Evolutionary conservation across 208 protist genomes (phyloP).

Genomic region (Naegleria gruberi): DNA sequence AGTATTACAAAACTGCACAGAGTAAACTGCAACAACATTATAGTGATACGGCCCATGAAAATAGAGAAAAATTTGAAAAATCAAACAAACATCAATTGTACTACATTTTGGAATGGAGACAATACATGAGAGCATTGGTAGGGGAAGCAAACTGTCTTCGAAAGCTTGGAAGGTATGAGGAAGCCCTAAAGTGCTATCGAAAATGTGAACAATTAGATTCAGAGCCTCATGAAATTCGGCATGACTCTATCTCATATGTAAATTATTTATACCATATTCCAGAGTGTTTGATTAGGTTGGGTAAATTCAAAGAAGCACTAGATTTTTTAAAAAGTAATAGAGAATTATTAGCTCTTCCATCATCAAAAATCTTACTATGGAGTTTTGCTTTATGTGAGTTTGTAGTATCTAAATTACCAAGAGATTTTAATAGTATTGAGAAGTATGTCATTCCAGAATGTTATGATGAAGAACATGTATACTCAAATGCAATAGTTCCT

Average conservation of each 20-base stretch:
- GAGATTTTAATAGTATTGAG: neutral
- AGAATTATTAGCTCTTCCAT: too few relatives aligned
- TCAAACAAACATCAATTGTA: neutral
- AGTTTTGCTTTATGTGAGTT: neutral
- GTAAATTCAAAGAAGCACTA: neutral
- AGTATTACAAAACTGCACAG: neutral
- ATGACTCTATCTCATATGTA: neutral
- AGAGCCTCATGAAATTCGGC: neutral
- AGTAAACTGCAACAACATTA: neutral
- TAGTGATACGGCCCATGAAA: too few relatives aligned
- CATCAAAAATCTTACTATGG: neutral
- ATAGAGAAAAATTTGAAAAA: neutral
- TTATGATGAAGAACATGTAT: too few relatives aligned
- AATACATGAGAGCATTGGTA: neutral
- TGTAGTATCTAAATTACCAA: neutral
- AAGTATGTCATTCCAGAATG: neutral
- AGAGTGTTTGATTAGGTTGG: neutral
- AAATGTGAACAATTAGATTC: neutral
- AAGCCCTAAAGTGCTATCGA: neutral
- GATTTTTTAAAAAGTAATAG: neutral
- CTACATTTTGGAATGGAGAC: neutral
- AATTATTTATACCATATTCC: neutral
- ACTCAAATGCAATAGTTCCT: neutral
- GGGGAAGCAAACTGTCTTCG: neutral
- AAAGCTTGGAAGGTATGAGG: conserved; percentile 8